These are phyloP conservation scores for Moesziomyces parantarcticus DNA, from an alignment of 1,284 basidiomycete genomes.

Conservation along the genomic window DNA sequence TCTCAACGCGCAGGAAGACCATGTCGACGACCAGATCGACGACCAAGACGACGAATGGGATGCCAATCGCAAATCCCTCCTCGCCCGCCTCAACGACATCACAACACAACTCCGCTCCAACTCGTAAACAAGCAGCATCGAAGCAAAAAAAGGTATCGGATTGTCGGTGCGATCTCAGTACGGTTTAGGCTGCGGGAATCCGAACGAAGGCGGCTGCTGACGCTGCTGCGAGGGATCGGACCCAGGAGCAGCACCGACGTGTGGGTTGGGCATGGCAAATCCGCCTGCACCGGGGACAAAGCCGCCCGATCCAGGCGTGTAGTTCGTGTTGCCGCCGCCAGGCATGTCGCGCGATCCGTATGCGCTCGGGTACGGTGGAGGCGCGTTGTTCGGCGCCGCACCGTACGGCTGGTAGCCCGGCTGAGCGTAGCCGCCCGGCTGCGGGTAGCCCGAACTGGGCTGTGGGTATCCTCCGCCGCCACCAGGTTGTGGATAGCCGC, in stretches of 20 bases:
- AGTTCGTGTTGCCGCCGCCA: slow-evolving; percentile 4
- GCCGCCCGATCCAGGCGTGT: slow-evolving; percentile 7
- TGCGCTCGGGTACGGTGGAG: slow-evolving; percentile 31
- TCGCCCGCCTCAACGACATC: slow-evolving; percentile 11
- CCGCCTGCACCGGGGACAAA: slow-evolving; percentile 31
- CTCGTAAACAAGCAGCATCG: neutral
- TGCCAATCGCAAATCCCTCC: neutral
- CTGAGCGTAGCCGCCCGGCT: neutral
- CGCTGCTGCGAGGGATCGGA: slow-evolving; percentile 9
- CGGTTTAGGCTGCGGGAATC: slow-evolving; percentile 17
- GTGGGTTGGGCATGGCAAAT: slow-evolving; percentile 46
- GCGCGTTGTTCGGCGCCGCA: slow-evolving; percentile 2
- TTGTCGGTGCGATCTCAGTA: slow-evolving; percentile 7
- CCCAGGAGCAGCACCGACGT: neutral
- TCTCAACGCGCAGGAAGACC: slow-evolving; percentile 41
- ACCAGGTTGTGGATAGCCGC: slow-evolving; percentile 2
- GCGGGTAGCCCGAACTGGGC: slow-evolving; percentile 3
- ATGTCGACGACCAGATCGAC: slow-evolving; percentile 40
- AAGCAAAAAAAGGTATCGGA: neutral
- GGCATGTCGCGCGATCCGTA: slow-evolving; percentile 11
- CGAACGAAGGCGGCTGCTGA: slow-evolving; percentile 19
- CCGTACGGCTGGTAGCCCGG: slow-evolving; percentile 19
- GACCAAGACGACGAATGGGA: slow-evolving; percentile 21
- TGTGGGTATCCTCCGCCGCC: slow-evolving; percentile 16
- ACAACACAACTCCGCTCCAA: slow-evolving; percentile 5